Base-by-base conservation (phyloP, 2,329 filamentous ascomycete species). In the Trichoderma lentiforme region DNA sequence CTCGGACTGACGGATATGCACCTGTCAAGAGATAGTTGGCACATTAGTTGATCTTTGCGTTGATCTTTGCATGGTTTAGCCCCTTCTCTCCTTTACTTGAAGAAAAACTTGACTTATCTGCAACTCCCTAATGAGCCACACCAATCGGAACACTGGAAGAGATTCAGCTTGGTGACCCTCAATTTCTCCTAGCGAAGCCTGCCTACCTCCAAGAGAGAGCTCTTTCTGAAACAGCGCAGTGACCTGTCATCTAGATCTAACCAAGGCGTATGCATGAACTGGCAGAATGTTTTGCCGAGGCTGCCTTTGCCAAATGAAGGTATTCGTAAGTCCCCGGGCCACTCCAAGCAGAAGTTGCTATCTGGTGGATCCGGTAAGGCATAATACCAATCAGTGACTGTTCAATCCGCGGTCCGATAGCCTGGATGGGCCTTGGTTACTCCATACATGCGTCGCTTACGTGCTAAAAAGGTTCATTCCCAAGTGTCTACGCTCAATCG, bases 71-170 rank as follows among this genome's bases (percentile, higher is more conserved):
- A 12, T 53, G 3, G 3, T 3, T 21, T 14, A 53, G 47, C n/a
- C 2, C 7, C 0, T 0, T 24, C 21, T 12, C 9, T 14, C n/a
- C 5, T 24, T 2, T 6, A 6, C 21, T 3, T 7, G 7, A 11
- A 7, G 11, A 24, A 24, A 6, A 5, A 14, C 11, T 14, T 53
- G 21, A 1, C 3, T 12, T 53, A 14, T 24, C 47, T 14, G 0
- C 5, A 53, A 3, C 5, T 53, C 47, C 11, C 21, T 6, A 12
- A 6, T 5, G 21, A 53, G 47, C 47, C 11, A 21, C n/a, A 1
- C 47, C 47, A 51, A 21, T 24, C 47, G 47, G 47, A 24, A 24
- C 21, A 14, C 6, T 14, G 9, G 9, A 51, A 51, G 43, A 51
- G 8, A 11, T 11, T 51, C 18, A 53, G 21, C 11, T 53, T 53